phyloP scores from a whole-genome alignment of 1,139 yeast genomes.

The Debaryomycetaceae sp. region DNA sequence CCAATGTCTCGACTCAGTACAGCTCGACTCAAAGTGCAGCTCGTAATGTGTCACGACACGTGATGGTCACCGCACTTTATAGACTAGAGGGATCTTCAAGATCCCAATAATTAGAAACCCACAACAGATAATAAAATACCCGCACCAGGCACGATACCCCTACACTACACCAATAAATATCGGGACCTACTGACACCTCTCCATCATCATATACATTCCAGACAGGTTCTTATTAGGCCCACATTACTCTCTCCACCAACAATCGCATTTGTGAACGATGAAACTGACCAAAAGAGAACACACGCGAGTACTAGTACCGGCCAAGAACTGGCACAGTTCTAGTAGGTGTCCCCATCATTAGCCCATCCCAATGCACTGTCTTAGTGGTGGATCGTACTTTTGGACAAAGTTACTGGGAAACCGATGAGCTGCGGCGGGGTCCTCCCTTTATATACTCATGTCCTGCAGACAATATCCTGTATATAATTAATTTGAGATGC shows the following conservation, averaged over 20 bases:
- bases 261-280: constrained; percentile 28
- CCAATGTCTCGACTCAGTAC: no score
- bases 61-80: no score
- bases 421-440: neutral
- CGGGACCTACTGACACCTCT: constrained; percentile 45
- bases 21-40: no score
- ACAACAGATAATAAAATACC: no score
- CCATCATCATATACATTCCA: constrained; percentile 37
- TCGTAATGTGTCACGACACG: no score
- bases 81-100: no score
- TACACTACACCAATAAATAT: constrained; percentile 11
- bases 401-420: constrained; percentile 35
- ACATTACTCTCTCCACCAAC: constrained; percentile 35
- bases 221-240: constrained; percentile 41
- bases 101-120: neutral
- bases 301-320: constrained; percentile 3
- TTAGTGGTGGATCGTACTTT: constrained; percentile 42
- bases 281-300: constrained; percentile 5
- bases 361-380: constrained; percentile 36
- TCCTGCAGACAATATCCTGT: no score
- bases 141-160: neutral
- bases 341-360: constrained; percentile 4
- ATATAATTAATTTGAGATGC: no score
- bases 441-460: neutral
- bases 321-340: constrained; percentile 19